Conservation (phyloP, 2,329 filamentous ascomycete genomes). For the Trichoderma koningiopsis region DNA sequence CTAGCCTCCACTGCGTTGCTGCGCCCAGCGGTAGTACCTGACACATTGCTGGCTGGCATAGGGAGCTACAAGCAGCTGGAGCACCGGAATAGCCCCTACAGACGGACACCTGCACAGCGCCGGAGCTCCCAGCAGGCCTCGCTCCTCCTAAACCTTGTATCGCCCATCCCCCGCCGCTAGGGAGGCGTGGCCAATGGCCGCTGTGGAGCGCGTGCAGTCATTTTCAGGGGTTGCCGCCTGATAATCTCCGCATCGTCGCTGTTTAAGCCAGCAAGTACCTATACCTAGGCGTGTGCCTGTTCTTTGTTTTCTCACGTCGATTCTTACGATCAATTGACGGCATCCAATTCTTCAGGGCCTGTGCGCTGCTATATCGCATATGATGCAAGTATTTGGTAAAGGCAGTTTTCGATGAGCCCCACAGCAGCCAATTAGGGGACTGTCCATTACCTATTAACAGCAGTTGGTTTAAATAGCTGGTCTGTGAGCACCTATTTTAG, state of each 20-base stretch:
- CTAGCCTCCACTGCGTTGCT: background rate
- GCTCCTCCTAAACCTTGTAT: background rate
- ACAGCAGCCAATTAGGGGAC: background rate
- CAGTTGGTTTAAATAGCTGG: background rate
- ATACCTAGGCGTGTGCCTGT: background rate
- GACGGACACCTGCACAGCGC: background rate
- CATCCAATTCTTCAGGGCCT: background rate
- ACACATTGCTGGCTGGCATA: too few relatives aligned
- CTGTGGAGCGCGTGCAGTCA: constrained; percentile 2
- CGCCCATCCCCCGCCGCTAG: constrained; percentile 3
- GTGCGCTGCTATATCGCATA: background rate
- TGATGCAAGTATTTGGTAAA: background rate
- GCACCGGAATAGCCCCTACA: too few relatives aligned
- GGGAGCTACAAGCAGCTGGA: too few relatives aligned
- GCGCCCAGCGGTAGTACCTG: background rate
- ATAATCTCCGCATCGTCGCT: constrained; percentile 21
- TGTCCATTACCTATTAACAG: constrained; percentile 1
- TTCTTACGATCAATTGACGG: background rate
- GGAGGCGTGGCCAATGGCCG: constrained; percentile 11
- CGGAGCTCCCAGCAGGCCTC: background rate
- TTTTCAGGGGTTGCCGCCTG: constrained; percentile 19
- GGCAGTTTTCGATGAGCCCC: background rate
- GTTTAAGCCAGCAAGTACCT: background rate
- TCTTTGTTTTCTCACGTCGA: background rate
- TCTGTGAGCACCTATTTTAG: background rate